phyloP scores from a whole-genome alignment of 2,329 filamentous ascomycete species.

The Macrophomina tecta region DNA sequence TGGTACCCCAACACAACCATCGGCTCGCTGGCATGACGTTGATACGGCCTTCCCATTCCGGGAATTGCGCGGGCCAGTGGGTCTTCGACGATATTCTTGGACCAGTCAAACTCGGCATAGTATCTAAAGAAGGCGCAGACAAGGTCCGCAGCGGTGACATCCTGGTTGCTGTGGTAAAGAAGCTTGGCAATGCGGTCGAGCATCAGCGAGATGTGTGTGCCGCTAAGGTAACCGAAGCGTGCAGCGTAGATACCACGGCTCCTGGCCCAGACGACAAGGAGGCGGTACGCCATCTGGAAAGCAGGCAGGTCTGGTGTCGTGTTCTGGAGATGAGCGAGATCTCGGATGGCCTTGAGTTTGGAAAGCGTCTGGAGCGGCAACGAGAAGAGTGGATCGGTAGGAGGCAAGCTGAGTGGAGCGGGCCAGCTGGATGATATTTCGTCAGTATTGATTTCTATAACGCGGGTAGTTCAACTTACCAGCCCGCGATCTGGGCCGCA shows the following conservation, averaged over 20 bases:
- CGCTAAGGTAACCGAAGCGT: conserved; percentile 69
- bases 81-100: conserved; percentile 61
- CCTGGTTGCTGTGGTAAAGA: conserved; percentile 41
- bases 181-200: conserved; percentile 66
- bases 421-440: conserved; percentile 40
- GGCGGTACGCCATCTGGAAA: conserved; percentile 65
- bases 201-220: conserved; percentile 69
- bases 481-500: conserved; percentile 61
- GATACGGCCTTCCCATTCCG: conserved; percentile 50
- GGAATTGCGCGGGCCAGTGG: conserved; percentile 57
- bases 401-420: conserved; percentile 49
- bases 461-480: conserved; percentile 36
- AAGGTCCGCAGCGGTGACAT: conserved; percentile 57
- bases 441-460: background rate
- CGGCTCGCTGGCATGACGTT: conserved; percentile 63
- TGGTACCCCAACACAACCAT: conserved; percentile 69
- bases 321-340: conserved; percentile 65
- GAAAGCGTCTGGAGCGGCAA: conserved; percentile 62
- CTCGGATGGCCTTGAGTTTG: conserved; percentile 69
- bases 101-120: conserved; percentile 68
- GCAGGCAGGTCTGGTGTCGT: conserved; percentile 65
- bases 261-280: conserved; percentile 68
- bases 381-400: conserved; percentile 61
- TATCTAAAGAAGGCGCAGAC: conserved; percentile 67
- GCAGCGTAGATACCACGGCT: conserved; percentile 68